Evolutionary conservation across 768 basidiomycete species (phyloP), one percentile per base, ranked within the genome.

Genomic region (Tricholoma saponaceum): DNA sequence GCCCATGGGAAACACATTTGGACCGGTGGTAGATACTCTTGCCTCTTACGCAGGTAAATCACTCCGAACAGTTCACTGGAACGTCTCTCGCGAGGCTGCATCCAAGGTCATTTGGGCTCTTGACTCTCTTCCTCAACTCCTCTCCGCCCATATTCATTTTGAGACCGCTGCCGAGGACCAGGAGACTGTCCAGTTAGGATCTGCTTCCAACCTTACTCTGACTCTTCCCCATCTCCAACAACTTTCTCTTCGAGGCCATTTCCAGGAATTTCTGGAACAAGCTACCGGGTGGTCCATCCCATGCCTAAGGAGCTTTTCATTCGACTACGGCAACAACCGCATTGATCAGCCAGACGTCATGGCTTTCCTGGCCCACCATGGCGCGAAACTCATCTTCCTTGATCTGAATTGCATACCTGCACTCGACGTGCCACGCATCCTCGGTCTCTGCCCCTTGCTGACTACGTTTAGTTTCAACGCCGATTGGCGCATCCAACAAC

Each of bases 51-150:
- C 82, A 14, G 70, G 70, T 14, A 78, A 76, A 46, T 72, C 79
- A 4, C 70, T 92, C 18, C 83, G 81, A 9, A 86, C 86, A 0
- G 77, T 86, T 0, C 80, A 84, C 52, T 83, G 85, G 76, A 80
- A 79, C 55, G 72, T 89, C 8, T 81, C 85, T 0, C 75, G 76
- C 0, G 76, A 80, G 18, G 75, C 80, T 0, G 69, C 88, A 2
- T 74, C 84, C 12, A 87, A 86, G 64, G 78, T 89, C 4, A 89
- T 90, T 44, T 87, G 86, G 85, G 83, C 87, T 5, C 73, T 92
- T 2, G 81, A 83, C 54, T 78, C 82, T 1, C 78, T 92, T 4
- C 83, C 83, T 0, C 70, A 70, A 52, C 72, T 92, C 39, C 72
- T 82, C 7, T 79, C 82, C 2, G 77, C 80, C 2, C 82, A 83